A percentile compares a stretch with the other conserved stretches of the same genome.
phyloP scores from a whole-genome alignment of 2,329 filamentous ascomycete genomes.

The Sarocladium strictum region DNA sequence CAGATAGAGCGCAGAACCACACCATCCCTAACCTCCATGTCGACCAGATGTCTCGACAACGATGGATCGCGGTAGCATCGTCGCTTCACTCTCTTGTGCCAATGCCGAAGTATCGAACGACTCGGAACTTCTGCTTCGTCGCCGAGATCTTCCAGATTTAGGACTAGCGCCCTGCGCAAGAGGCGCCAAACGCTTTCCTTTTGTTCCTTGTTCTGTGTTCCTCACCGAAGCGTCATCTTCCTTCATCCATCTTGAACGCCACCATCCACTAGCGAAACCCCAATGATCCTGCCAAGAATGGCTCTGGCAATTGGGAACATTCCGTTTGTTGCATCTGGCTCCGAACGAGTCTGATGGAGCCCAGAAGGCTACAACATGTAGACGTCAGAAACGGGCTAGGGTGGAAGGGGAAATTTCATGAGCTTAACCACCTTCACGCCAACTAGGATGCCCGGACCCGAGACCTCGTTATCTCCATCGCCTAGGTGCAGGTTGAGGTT shows the following conservation, averaged over 20 bases:
- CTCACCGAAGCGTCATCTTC: background rate
- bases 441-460: background rate
- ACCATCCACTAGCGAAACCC: background rate
- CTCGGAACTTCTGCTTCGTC: constrained; percentile 3
- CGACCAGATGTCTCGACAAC: background rate
- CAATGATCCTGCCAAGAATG: background rate
- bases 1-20: background rate
- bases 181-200: background rate
- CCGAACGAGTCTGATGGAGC: background rate
- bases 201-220: background rate
- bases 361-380: background rate
- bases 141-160: background rate
- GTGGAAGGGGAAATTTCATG: constrained; percentile 7
- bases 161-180: background rate
- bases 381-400: background rate
- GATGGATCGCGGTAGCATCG: constrained; percentile 1
- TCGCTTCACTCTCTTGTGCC: too few relatives aligned
- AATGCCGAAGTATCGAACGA: background rate
- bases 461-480: background rate
- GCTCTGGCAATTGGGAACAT: background rate
- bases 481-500: too few relatives aligned
- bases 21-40: background rate
- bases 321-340: background rate
- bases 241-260: background rate
- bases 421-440: background rate